These are phyloP conservation scores for Inonotus hispidus DNA, from an alignment of 1,284 basidiomycete species.

Conservation along the genomic window DNA sequence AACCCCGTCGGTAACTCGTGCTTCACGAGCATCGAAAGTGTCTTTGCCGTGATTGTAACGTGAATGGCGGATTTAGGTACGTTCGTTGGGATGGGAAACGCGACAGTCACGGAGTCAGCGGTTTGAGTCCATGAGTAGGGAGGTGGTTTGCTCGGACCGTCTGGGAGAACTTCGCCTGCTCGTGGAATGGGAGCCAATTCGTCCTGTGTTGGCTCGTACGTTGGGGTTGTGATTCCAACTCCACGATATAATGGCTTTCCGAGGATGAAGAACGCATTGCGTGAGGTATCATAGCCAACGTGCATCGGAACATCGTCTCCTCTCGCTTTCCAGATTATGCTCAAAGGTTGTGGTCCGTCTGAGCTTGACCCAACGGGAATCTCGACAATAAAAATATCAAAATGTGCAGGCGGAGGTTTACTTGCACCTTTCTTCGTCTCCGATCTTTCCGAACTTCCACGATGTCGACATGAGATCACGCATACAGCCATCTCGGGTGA, in stretches of 20 bases:
- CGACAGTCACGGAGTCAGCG: slow-evolving; percentile 73
- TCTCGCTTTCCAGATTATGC: slow-evolving; percentile 61
- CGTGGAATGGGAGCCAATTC: slow-evolving; percentile 67
- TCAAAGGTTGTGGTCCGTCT: slow-evolving; percentile 33
- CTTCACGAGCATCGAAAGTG: slow-evolving; percentile 61
- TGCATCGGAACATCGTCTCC: slow-evolving; percentile 71
- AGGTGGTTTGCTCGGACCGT: slow-evolving; percentile 40
- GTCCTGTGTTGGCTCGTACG: slow-evolving; percentile 53
- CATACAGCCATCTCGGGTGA: slow-evolving; percentile 36
- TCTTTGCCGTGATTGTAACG: slow-evolving; percentile 59
- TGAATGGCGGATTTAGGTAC: slow-evolving; percentile 61
- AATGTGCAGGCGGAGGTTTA: slow-evolving; percentile 29
- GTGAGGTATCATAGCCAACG: slow-evolving; percentile 42
- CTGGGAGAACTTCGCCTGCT: slow-evolving; percentile 47
- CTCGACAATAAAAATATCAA: slow-evolving; percentile 60
- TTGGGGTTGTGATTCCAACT: slow-evolving; percentile 29
- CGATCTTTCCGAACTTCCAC: background rate
- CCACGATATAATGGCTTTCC: slow-evolving; percentile 52
- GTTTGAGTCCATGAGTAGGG: slow-evolving; percentile 93
- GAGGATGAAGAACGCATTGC: slow-evolving; percentile 47
- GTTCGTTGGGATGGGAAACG: slow-evolving; percentile 71
- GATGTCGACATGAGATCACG: slow-evolving; percentile 30
- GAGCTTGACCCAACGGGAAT: slow-evolving; percentile 33
- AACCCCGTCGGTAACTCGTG: slow-evolving; percentile 29
- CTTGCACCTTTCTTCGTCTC: slow-evolving; percentile 5